Percentiles rank a stretch among this genome's conserved stretches.
phyloP scores from a whole-genome alignment of 1,284 basidiomycete genomes.

The Rhodofomes roseus region DNA sequence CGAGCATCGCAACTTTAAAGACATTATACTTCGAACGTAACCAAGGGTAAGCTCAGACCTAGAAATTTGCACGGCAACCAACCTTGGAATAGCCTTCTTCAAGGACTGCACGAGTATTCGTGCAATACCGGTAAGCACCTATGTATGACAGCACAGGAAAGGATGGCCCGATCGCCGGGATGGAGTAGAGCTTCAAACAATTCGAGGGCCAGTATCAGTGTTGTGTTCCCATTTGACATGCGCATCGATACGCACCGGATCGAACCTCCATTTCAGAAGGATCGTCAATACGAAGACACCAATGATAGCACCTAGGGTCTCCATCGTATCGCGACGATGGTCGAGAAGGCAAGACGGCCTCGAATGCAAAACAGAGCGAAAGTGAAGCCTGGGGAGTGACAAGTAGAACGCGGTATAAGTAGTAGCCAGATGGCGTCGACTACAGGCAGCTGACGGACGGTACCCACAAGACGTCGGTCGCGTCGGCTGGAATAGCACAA shows the following conservation, averaged over 20 bases:
- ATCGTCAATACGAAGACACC: neutral
- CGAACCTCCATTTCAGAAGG: neutral
- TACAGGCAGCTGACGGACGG: too few species aligned
- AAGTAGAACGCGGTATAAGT: too few species aligned
- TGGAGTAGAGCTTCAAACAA: neutral
- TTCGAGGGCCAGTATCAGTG: neutral
- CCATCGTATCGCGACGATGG: neutral
- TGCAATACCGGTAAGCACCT: slow-evolving; percentile 2
- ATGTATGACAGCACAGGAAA: slow-evolving; percentile 3
- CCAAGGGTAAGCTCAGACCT: neutral
- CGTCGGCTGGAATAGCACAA: too few species aligned
- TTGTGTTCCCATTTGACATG: neutral
- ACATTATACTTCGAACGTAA: slow-evolving; percentile 12
- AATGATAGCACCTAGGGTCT: neutral
- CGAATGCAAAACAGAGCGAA: too few species aligned
- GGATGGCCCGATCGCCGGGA: slow-evolving; percentile 4
- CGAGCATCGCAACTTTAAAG: slow-evolving; percentile 35
- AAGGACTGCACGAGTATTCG: slow-evolving; percentile 20
- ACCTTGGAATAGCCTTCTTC: slow-evolving; percentile 38
- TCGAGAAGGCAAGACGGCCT: too few species aligned
- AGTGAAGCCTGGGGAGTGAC: too few species aligned
- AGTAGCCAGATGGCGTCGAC: too few species aligned
- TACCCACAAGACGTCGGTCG: too few species aligned
- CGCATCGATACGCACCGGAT: neutral
- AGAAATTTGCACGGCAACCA: neutral